Base-by-base conservation (phyloP, 2,329 filamentous ascomycete species). In the Raffaelea deltoideospora region DNA sequence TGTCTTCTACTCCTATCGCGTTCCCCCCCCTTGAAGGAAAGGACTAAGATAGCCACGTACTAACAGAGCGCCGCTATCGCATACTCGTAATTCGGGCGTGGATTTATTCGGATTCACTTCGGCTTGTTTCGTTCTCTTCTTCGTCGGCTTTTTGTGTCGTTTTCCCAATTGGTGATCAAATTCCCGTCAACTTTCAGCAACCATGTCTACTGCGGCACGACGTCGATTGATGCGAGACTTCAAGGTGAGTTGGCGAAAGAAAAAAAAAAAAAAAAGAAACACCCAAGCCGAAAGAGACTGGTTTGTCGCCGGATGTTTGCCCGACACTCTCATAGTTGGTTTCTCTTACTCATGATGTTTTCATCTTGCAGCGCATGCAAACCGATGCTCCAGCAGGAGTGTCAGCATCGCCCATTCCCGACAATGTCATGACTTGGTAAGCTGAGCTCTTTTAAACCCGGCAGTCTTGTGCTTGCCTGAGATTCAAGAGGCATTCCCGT, bases 151-250 rank as follows among this genome's bases (percentile, higher is more conserved):
- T 18, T 18, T 18, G 28, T n/a, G n/a, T n/a, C n/a, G n/a, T n/a
- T n/a, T n/a, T n/a, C n/a, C n/a, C n/a, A n/a, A n/a, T n/a, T n/a
- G n/a, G n/a, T n/a, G n/a, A n/a, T n/a, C n/a, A n/a, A n/a, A n/a
- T n/a, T n/a, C n/a, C n/a, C n/a, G n/a, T n/a, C n/a, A n/a, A n/a
- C 23, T 13, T 17, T 5, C 28, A 11, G 9, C 28, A 48, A 54
- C 34, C 41, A 68, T 58, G 88, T 96, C 88, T 51, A 96, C 90
- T 45, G 82, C 88, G 48, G 90, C 90, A 48, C 81, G 90, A 56
- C 83, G 90, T 56, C 85, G 90, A 56, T 69, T 98, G 59, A 96
- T 98, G 90, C 83, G 90, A 58, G 90, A 96, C 67, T 96, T 96
- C 74, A 96, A 96, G 81, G 86, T 92, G 38, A 10, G 44, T 45